These are phyloP conservation scores for Niebla homalea DNA, from an alignment of 495 filamentous ascomycete species.

Conservation along the genomic window DNA sequence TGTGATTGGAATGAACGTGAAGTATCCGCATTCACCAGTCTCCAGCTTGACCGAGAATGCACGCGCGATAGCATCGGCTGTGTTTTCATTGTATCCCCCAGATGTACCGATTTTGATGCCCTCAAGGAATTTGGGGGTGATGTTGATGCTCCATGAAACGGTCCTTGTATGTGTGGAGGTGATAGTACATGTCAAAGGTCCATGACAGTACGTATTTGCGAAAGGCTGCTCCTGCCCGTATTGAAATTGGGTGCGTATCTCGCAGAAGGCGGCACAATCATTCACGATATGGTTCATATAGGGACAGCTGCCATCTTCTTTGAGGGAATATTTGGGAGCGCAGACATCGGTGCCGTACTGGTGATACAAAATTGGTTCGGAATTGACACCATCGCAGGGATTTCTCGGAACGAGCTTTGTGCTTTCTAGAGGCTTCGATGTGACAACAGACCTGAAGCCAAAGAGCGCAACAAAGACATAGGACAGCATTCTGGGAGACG, in stretches of 20 bases:
- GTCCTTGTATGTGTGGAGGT: not conserved
- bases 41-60: slow-evolving; percentile 2
- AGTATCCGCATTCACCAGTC: slow-evolving; percentile 3
- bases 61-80: not conserved
- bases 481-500: no score
- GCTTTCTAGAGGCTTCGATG: no score
- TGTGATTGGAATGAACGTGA: slow-evolving; percentile 5
- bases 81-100: not conserved
- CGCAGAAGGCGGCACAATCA: slow-evolving; percentile 1
- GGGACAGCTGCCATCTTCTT: not conserved
- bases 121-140: not conserved
- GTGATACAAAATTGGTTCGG: not conserved
- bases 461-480: no score
- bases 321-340: not conserved
- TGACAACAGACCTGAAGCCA: no score
- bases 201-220: slow-evolving; percentile 1
- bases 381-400: no score
- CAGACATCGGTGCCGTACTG: not conserved
- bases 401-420: no score
- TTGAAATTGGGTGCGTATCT: not conserved
- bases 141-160: slow-evolving; percentile 6
- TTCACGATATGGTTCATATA: not conserved
- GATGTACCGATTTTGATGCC: not conserved
- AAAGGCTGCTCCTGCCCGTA: slow-evolving; percentile 1
- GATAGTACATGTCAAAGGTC: slow-evolving; percentile 1